phyloP scores from a whole-genome alignment of 1,139 yeast species.

The Pichia sp. region DNA sequence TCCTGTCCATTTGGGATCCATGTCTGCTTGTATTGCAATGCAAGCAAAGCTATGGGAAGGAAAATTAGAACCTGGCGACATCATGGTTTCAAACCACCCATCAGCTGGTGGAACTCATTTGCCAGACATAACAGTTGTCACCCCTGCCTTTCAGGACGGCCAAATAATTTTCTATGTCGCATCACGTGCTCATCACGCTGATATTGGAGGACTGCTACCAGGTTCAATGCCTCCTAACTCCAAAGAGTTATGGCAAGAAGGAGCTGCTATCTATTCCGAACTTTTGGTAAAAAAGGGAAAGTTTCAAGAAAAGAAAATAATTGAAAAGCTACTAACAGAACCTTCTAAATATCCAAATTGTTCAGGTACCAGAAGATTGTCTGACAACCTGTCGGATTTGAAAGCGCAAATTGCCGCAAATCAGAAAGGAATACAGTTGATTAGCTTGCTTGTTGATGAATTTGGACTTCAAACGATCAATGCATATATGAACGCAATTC shows the following conservation, averaged over 20 bases:
- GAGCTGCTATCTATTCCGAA: conserved; percentile 56
- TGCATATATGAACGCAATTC: conserved; percentile 58
- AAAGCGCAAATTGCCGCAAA: conserved; percentile 69
- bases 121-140: conserved; percentile 76
- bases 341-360: conserved; percentile 55
- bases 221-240: conserved; percentile 67
- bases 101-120: conserved; percentile 60
- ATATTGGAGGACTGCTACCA: conserved; percentile 63
- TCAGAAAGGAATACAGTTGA: conserved; percentile 54
- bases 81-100: conserved; percentile 55
- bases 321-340: conserved; percentile 42
- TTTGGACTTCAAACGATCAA: conserved; percentile 50
- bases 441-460: conserved; percentile 46
- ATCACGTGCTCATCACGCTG: conserved; percentile 65
- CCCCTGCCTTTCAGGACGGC: conserved; percentile 49
- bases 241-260: conserved; percentile 59
- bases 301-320: conserved; percentile 51
- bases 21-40: conserved; percentile 57
- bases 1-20: conserved; percentile 61
- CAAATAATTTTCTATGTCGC: conserved; percentile 57
- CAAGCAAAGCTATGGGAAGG: conserved; percentile 51
- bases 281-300: conserved; percentile 52
- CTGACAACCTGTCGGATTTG: conserved; percentile 58
- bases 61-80: conserved; percentile 52
- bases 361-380: conserved; percentile 56